Evolutionary conservation across 2,329 filamentous ascomycete species (phyloP).

Genomic region (Trichoderma atrobrunneum): DNA sequence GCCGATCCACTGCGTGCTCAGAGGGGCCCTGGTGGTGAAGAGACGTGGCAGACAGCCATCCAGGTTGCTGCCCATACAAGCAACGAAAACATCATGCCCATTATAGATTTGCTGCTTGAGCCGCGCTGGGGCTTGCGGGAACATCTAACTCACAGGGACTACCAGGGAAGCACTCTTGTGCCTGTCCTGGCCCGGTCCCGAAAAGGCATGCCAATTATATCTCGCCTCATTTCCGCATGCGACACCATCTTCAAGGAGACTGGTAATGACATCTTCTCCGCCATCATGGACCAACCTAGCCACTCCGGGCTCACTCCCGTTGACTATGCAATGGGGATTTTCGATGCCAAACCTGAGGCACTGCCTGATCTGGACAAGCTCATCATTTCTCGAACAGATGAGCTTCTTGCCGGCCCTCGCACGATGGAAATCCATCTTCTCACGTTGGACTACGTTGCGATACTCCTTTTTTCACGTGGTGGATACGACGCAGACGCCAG

Average conservation of each 20-base stretch:
- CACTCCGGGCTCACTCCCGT: slow-evolving; percentile 10
- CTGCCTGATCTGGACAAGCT: neutral
- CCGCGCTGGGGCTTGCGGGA: slow-evolving; percentile 21
- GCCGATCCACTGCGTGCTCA: slow-evolving; percentile 24
- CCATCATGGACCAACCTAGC: slow-evolving; percentile 17
- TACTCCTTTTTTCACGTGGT: neutral
- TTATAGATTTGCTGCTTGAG: slow-evolving; percentile 23
- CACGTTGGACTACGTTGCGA: neutral
- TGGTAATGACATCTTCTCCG: slow-evolving; percentile 22
- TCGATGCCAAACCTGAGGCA: slow-evolving; percentile 1
- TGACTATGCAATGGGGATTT: slow-evolving; percentile 17
- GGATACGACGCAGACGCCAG: neutral
- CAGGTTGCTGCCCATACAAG: slow-evolving; percentile 7
- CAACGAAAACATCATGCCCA: neutral
- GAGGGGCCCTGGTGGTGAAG: neutral
- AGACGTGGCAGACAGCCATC: slow-evolving; percentile 23
- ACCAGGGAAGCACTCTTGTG: slow-evolving; percentile 20
- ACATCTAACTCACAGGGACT: slow-evolving; percentile 22
- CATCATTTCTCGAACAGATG: slow-evolving; percentile 6
- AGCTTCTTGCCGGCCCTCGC: slow-evolving; percentile 8
- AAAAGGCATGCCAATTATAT: neutral
- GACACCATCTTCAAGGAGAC: slow-evolving; percentile 20
- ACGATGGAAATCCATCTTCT: neutral
- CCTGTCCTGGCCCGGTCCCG: neutral
- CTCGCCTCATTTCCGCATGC: slow-evolving; percentile 19